Base-by-base conservation (phyloP, 2,329 filamentous ascomycete genomes). In the Albophoma yamanashiensis region DNA sequence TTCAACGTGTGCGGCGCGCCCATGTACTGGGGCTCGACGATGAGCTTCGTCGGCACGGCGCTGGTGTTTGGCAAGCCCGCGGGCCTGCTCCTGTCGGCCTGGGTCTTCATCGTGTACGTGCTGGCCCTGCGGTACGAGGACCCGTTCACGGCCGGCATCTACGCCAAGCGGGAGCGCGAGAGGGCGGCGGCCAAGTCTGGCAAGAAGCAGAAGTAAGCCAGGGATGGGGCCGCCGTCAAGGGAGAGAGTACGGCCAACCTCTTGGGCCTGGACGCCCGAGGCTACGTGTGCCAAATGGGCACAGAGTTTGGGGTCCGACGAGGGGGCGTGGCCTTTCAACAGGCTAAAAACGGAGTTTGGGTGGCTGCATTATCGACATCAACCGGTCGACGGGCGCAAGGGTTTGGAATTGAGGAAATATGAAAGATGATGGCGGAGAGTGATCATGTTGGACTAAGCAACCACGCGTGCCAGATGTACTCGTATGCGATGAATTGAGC, bases 11-110 rank as follows among this genome's bases (percentile, higher is more conserved):
- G 88, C 59, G 84, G 86, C 65, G 89, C 91, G 58, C 94, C 94
- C 63, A 99, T 99, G 94, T 99, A 99, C 80, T 89, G 92, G 78
- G 94, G 94, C 61, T 91, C 88, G 63, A 94, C 93, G 31, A 82
- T 96, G 82, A 93, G 89, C 76, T 99, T 99, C 76, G 76, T 97
- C 60, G 94, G 91, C 31, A 89, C 89, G 2, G 91, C 93, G 6
- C 76, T 99, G 61, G 85, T 91, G 72, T 91, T 87, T 69, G 92
- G 90, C 59, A 94, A 92, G 77, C 92, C 92, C 0, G 94, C 93
- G 0, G 94, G 94, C 1, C 66, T 97, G 43, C 69, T 93, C 57
- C 73, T 97, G 67, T 92, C 91, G 0, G 79, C 74, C 20, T 81
- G 89, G 77, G 92, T 97, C 17, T 83, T 89, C 66, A 69, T 88